Conservation (phyloP, 2,329 filamentous ascomycete species). For the Cyphellophora europaea region DNA sequence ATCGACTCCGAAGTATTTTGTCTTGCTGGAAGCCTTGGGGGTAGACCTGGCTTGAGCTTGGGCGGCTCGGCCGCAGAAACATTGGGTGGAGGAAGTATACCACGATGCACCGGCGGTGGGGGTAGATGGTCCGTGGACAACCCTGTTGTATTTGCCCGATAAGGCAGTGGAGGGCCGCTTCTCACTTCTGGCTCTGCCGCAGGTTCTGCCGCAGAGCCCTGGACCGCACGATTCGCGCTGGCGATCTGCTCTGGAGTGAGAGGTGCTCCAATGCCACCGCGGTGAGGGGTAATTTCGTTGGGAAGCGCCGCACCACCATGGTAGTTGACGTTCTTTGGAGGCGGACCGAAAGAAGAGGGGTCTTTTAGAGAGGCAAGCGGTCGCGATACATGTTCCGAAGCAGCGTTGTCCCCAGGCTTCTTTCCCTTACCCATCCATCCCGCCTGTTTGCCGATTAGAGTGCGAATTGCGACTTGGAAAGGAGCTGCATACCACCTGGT, state of each 20-base stretch:
- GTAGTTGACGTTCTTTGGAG: slow-evolving; percentile 57
- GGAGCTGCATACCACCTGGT: slow-evolving; percentile 41
- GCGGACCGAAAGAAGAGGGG: slow-evolving; percentile 68
- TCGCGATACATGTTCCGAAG: slow-evolving; percentile 42
- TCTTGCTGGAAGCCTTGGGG: slow-evolving; percentile 64
- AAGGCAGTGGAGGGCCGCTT: slow-evolving; percentile 52
- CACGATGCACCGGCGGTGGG: slow-evolving; percentile 53
- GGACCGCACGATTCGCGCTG: slow-evolving; percentile 23
- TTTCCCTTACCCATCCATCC: slow-evolving; percentile 51
- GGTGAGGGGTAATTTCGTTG: slow-evolving; percentile 35
- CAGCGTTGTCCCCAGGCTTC: slow-evolving; percentile 26
- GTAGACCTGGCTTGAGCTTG: slow-evolving; percentile 45
- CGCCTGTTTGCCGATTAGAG: slow-evolving; percentile 30
- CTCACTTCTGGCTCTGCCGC: slow-evolving; percentile 25
- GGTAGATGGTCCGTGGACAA: slow-evolving; percentile 60
- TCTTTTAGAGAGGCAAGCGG: slow-evolving; percentile 67
- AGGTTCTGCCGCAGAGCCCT: slow-evolving; percentile 18
- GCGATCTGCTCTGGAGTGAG: slow-evolving; percentile 29
- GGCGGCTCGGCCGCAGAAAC: slow-evolving; percentile 19
- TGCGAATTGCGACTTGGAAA: not conserved
- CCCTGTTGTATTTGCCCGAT: slow-evolving; percentile 61
- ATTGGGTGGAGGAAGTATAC: slow-evolving; percentile 21
- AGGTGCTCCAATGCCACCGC: slow-evolving; percentile 33
- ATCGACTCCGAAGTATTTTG: slow-evolving; percentile 42
- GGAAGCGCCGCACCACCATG: slow-evolving; percentile 35